A percentile compares a stretch with the other conserved stretches of the same genome.
phyloP scores from a whole-genome alignment of 2,329 filamentous ascomycete genomes.

The Pezicula rhizophila region DNA sequence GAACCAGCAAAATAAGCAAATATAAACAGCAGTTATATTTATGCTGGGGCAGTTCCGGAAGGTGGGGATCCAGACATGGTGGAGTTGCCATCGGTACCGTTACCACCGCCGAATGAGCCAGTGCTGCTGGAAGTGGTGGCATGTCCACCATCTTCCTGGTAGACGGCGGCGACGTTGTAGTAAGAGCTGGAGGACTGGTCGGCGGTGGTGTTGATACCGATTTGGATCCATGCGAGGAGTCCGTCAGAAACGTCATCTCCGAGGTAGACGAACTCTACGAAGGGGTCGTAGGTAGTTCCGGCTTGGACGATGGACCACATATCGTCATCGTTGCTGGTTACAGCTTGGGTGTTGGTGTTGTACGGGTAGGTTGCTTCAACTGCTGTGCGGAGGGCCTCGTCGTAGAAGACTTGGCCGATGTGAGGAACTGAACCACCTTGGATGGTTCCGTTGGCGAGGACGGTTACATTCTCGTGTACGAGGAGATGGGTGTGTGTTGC shows the following conservation, averaged over 20 bases:
- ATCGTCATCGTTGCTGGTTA: slow-evolving; percentile 45
- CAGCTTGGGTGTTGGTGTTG: slow-evolving; percentile 34
- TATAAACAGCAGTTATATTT: too few species aligned
- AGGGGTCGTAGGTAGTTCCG: slow-evolving; percentile 38
- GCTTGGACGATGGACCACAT: slow-evolving; percentile 37
- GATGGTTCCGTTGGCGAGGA: slow-evolving; percentile 37
- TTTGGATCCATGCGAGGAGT: slow-evolving; percentile 47
- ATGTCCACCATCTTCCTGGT: too few species aligned
- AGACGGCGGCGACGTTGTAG: too few species aligned
- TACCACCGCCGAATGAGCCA: too few species aligned
- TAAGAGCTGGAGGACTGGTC: too few species aligned
- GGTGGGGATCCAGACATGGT: too few species aligned
- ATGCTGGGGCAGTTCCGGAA: too few species aligned
- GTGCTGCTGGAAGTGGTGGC: too few species aligned
- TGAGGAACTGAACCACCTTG: slow-evolving; percentile 45
- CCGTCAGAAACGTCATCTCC: slow-evolving; percentile 46
- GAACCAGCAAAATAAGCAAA: too few species aligned
- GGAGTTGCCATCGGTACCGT: too few species aligned
- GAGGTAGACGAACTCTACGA: slow-evolving; percentile 51
- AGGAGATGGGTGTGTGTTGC: slow-evolving; percentile 40
- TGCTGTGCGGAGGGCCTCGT: slow-evolving; percentile 46
- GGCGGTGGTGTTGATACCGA: slow-evolving; percentile 26
- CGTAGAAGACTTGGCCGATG: slow-evolving; percentile 59
- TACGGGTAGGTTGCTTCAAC: slow-evolving; percentile 46
- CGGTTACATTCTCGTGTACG: background rate